These are phyloP conservation scores for Penicillium antarcticum DNA, from an alignment of 495 filamentous ascomycete species.

Conservation along the genomic window DNA sequence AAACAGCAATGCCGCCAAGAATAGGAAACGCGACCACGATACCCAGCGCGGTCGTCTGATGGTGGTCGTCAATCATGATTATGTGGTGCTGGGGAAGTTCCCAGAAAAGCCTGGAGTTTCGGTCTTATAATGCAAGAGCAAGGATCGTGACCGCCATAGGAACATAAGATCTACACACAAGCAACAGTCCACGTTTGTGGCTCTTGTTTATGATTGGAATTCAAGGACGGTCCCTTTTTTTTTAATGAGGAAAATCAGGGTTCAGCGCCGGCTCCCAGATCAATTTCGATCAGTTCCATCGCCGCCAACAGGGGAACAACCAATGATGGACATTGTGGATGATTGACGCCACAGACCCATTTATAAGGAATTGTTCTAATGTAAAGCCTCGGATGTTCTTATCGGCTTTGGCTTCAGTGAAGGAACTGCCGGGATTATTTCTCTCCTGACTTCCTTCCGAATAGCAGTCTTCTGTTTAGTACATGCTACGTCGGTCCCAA, in stretches of 20 bases:
- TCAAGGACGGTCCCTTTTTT: too few relatives aligned
- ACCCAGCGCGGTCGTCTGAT: constrained; percentile 41
- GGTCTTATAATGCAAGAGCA: neutral
- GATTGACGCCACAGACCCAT: neutral
- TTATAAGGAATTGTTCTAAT: neutral
- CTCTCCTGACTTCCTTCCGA: too few relatives aligned
- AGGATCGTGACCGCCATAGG: neutral
- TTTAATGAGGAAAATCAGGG: neutral
- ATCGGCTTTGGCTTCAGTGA: neutral
- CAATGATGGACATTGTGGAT: neutral
- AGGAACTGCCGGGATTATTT: too few relatives aligned
- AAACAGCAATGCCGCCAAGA: constrained; percentile 40
- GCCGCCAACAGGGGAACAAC: neutral
- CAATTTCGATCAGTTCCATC: neutral
- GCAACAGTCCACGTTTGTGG: neutral
- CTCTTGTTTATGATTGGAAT: neutral
- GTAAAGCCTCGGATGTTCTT: neutral
- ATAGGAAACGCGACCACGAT: constrained; percentile 47
- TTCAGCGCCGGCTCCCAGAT: neutral
- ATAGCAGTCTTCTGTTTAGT: too few relatives aligned
- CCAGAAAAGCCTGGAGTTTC: neutral
- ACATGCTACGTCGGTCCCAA: too few relatives aligned
- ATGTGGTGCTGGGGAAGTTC: neutral
- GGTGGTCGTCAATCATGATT: constrained; percentile 20
- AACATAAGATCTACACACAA: neutral